Evolutionary conservation across 164 flowering plant species (phyloP), one percentile per base, ranked within the genome.

Genomic region (Vitis labrusca): DNA sequence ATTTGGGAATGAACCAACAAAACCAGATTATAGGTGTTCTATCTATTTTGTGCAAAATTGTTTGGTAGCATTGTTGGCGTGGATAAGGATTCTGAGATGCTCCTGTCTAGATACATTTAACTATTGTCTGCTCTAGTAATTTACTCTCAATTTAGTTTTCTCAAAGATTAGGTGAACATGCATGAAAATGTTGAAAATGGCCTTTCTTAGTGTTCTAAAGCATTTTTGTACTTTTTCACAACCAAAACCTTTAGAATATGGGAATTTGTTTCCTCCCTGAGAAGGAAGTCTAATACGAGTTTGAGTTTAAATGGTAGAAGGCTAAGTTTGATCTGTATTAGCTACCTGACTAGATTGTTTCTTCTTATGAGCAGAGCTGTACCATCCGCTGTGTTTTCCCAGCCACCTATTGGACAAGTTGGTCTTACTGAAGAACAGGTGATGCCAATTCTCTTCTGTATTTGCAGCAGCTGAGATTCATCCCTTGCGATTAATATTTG

Each of bases 401-500:
- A 95, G 84, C 99, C 99, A 66, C 98, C 97, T 50, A 88, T 89
- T 79, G 97, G 95, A 56, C 89, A 85, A 84, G 97, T 96, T 81
- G 99, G 98, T 73, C 93, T 93, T 57, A 82, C 90, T 59, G 98
- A 96, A 83, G 97, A 93, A 78, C 92, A 96, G 97, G 99, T 90
- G 58, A 75, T 13, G 16, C 10, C 4, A 61, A 65, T 62, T 60
- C n/a, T 66, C 55, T 51, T 16, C 48, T 12, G 52, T 51, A 9
- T 70, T 32, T 37, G 58, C 65, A 48, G 48, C 55, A 54, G 11
- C 61, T 58, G 61, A 62, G 53, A 59, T n/a, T 66, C 51, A 8
- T 19, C 50, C 66, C 37, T 23, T 48, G 13, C 27, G 27, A 56
- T 64, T 64, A 17, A 66, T 5, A 9, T 69, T 53, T 54, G 8